Evolutionary conservation across 768 basidiomycete genomes (phyloP).

Genomic region (Trametopsis cervina): DNA sequence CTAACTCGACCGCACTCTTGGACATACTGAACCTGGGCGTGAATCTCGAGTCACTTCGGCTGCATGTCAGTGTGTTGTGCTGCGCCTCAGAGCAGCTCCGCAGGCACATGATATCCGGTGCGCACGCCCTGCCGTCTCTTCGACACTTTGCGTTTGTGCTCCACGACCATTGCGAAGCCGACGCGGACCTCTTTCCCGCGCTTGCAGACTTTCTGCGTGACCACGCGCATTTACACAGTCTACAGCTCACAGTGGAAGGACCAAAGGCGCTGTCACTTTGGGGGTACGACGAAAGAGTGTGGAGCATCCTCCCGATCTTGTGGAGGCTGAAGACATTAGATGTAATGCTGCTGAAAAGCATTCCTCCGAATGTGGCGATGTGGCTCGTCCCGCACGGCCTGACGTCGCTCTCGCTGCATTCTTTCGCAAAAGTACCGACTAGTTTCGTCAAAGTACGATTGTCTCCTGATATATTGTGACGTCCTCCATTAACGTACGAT

Average conservation of each 20-base stretch:
- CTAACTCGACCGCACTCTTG: conserved; percentile 42
- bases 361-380: conserved; percentile 56
- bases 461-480: no score
- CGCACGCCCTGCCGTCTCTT: conserved; percentile 49
- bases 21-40: conserved; percentile 55
- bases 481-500: no score
- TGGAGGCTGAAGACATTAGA: conserved; percentile 41
- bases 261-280: conserved; percentile 39
- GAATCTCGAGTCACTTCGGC: conserved; percentile 57
- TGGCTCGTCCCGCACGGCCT: conserved; percentile 53
- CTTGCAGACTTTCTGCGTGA: conserved; percentile 60
- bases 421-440: conserved; percentile 18
- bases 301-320: conserved; percentile 63
- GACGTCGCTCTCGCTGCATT: conserved; percentile 22
- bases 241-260: conserved; percentile 33
- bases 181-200: conserved; percentile 62
- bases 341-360: conserved; percentile 58
- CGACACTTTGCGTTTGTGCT: conserved; percentile 50
- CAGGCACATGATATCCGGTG: no score
- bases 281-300: conserved; percentile 63
- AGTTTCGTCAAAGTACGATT: no score
- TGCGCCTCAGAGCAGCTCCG: conserved; percentile 43
- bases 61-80: conserved; percentile 50
- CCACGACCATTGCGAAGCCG: conserved; percentile 26
- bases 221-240: conserved; percentile 40